Base-by-base conservation (phyloP, 2,329 filamentous ascomycete species). In the Fusarium pseudoanthophilum region DNA sequence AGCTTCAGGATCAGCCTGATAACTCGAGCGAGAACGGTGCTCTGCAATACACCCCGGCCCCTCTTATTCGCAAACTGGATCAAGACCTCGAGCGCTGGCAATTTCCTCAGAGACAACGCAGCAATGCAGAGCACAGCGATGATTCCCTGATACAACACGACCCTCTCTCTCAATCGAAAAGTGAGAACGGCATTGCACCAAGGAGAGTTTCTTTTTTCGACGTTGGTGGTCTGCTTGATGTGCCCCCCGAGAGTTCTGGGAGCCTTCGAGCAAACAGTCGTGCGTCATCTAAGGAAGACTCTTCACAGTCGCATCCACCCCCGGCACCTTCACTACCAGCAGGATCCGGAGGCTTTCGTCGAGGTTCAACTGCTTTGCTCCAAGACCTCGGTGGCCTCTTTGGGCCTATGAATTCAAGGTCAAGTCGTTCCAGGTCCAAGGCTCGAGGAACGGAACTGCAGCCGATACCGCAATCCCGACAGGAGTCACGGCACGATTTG, bases 181-280 rank as follows among this genome's bases (percentile, higher is more conserved):
- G 60, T 20, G 56, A 80, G 67, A 34, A 73, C 55, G 16, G 68
- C 48, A 40, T 48, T 15, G 71, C 74, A 18, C 78, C 73, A 15
- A 78, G 77, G 46, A 77, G 87, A 52, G 89, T 96, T 9, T 94
- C 93, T 0, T 95, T 97, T 80, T 95, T 95, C 76, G 95, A 97
- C 74, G 92, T 95, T 2, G 94, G 94, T 28, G 93, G 93, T 1
- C 83, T 97, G 0, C 84, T 97, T 1, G 90, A 92, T 10, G 86
- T 86, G 24, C 72, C 82, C 4, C 73, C 75, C 11, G 78, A 78
- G 56, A 78, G 79, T 69, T 80, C 76, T 57, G 76, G 77, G 32
- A 81, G 80, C 52, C 76, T 81, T 53, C 79, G 82, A 45, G 81
- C 83, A 16, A 83, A 83, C 36, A 87, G 85, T 70, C 80, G 79